Base-by-base conservation (phyloP, 2,329 filamentous ascomycete genomes). In the Botryotinia globosa region DNA sequence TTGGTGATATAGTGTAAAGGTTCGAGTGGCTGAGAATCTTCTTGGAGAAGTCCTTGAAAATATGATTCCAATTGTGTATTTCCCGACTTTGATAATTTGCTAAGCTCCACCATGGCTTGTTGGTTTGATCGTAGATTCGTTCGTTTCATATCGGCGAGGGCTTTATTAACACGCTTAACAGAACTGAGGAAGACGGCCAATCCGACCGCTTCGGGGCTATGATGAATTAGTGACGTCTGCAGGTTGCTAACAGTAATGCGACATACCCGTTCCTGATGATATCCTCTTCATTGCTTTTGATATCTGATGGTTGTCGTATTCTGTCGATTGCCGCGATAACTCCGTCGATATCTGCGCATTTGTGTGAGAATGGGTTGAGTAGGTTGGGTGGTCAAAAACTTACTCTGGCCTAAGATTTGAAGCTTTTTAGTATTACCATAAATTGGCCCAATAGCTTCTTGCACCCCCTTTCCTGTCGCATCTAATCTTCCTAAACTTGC, bases 41-140 rank as follows among this genome's bases (percentile, higher is more conserved):
- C 92, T 74, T 87, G 88, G 62, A 99, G 84, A 70, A 94, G 86
- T 73, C 91, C 90, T 75, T 94, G 89, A 80, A 98, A 97, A 71
- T 95, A 88, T 72, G 90, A 90, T 82, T 98, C 94, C 45, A 99
- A 85, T 80, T 97, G 94, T 20, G 89, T 88, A 76, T 92, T 94
- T 37, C 94, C 96, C 7, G 89, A 88, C 78, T 91, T 92, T 74
- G 98, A 85, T 51, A 99, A 85, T 16, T 90, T 88, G 71, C 89
- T 91, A 71, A 97, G 88, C 74, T 98, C 94, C 62, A 89, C 85
- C 72, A 96, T 92, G 3, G 94, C 94, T 81, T 94, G 91, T 81
- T 98, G 94, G 74, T 98, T 98, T 16, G 94, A 92, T 72, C 93
- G 90, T 69, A 99, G 84, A 77, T 98, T 98, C n/a, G 95, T 95